Conservation (phyloP, 768 basidiomycete species). For the Tylopilus plumbeoviolaceoides region DNA sequence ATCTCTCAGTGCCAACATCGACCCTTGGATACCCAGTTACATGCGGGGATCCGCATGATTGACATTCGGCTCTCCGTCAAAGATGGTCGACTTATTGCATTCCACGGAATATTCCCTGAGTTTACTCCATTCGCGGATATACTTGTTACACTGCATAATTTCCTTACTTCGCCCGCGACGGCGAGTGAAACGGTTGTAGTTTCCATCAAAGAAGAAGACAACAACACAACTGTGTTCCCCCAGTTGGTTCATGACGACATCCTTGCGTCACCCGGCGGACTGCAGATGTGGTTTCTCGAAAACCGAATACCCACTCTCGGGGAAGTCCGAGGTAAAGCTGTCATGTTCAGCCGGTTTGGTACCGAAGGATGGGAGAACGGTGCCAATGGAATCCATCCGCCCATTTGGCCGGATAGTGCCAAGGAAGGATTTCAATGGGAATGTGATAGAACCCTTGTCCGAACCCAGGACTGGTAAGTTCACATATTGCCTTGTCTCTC, state of each 20-base stretch:
- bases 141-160: slow-evolving; percentile 54
- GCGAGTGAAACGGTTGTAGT: slow-evolving; percentile 74
- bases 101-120: slow-evolving; percentile 77
- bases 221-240: slow-evolving; percentile 53
- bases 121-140: slow-evolving; percentile 64
- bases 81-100: slow-evolving; percentile 61
- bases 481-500: background rate
- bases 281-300: slow-evolving; percentile 76
- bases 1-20: slow-evolving; percentile 81
- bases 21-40: slow-evolving; percentile 63
- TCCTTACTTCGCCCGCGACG: slow-evolving; percentile 55
- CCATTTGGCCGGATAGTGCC: slow-evolving; percentile 77
- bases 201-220: slow-evolving; percentile 88
- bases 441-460: slow-evolving; percentile 62
- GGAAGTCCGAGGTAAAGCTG: slow-evolving; percentile 79
- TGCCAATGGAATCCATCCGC: slow-evolving; percentile 85
- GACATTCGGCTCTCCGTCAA: slow-evolving; percentile 78
- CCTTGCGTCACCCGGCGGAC: slow-evolving; percentile 41
- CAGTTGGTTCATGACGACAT: slow-evolving; percentile 64
- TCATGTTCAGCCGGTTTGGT: slow-evolving; percentile 80
- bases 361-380: slow-evolving; percentile 67
- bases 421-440: slow-evolving; percentile 76
- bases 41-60: slow-evolving; percentile 73
- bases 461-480: slow-evolving; percentile 80
- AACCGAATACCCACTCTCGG: slow-evolving; percentile 78